These are phyloP conservation scores for Ceratocystis lukuohia DNA, from an alignment of 2,329 filamentous ascomycete species.

Conservation along the genomic window DNA sequence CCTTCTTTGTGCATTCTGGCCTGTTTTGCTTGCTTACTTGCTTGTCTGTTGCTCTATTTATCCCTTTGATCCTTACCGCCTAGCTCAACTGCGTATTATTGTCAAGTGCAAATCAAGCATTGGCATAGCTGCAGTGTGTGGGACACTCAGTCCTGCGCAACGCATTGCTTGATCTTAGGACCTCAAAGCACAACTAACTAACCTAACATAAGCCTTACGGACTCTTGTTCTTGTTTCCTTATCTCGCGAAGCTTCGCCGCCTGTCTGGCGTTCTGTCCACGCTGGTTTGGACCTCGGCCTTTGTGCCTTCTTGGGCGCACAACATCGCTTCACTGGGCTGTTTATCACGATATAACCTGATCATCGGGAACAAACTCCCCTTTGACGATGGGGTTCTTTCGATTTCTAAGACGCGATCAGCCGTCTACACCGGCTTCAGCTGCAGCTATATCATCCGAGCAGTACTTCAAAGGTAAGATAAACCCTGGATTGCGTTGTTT, in stretches of 20 bases:
- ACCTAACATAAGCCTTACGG: no score
- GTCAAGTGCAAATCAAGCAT: not conserved
- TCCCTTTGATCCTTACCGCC: not conserved
- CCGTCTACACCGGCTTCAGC: constrained; percentile 15
- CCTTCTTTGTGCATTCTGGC: not conserved
- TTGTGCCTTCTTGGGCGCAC: not conserved
- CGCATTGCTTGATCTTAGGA: not conserved
- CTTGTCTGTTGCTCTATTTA: not conserved
- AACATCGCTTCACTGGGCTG: not conserved
- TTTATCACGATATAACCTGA: not conserved
- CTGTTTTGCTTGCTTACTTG: not conserved
- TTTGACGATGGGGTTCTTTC: constrained; percentile 16
- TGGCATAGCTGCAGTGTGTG: not conserved
- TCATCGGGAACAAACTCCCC: not conserved
- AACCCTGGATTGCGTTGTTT: no score
- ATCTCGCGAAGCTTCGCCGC: not conserved
- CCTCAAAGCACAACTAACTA: not conserved
- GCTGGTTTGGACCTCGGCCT: not conserved
- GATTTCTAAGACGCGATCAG: constrained; percentile 17
- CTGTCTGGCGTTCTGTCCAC: not conserved
- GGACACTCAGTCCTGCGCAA: not conserved
- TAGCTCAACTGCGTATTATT: not conserved
- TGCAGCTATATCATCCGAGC: constrained; percentile 19
- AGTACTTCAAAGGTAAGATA: constrained; percentile 19
- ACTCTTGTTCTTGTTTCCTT: no score